Conservation (phyloP, 1,139 yeast genomes). For the Candida dubliniensis region DNA sequence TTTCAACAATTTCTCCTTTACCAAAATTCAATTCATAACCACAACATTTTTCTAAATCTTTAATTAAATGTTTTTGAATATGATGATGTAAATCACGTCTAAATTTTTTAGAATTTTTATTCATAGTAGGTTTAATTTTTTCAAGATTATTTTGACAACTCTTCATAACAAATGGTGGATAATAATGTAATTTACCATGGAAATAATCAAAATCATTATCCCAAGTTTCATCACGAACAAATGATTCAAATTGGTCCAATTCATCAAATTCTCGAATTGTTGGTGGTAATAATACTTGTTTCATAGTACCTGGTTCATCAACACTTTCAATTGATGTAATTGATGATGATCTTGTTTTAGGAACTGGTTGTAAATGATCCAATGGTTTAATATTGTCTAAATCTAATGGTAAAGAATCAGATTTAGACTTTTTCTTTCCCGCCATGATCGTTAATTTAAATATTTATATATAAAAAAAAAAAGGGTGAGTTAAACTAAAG, state of each 20-base stretch:
- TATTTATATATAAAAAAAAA: no score
- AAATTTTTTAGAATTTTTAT: constrained; percentile 69
- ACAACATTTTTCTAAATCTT: constrained; percentile 62
- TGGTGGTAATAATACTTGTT: constrained; percentile 38
- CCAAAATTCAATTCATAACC: constrained; percentile 58
- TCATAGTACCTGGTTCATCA: constrained; percentile 28
- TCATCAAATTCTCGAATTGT: constrained; percentile 59
- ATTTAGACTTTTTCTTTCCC: constrained; percentile 17
- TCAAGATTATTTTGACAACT: constrained; percentile 71
- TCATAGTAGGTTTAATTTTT: constrained; percentile 70
- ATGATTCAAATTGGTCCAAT: constrained; percentile 60
- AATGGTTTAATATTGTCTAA: constrained; percentile 41
- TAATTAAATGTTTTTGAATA: constrained; percentile 65
- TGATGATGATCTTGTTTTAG: constrained; percentile 34
- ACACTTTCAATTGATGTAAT: constrained; percentile 35
- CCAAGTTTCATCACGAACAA: constrained; percentile 70
- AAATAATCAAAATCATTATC: constrained; percentile 71
- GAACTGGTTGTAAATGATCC: constrained; percentile 41
- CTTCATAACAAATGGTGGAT: constrained; percentile 71
- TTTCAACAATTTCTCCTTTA: constrained; percentile 50
- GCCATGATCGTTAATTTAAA: constrained; percentile 12
- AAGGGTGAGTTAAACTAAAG: background rate
- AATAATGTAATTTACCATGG: constrained; percentile 65
- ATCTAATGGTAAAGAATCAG: constrained; percentile 23
- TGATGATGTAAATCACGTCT: constrained; percentile 77